Evolutionary conservation across 805 yeast genomes (phyloP).

Genomic region (Candida vaughaniae): DNA sequence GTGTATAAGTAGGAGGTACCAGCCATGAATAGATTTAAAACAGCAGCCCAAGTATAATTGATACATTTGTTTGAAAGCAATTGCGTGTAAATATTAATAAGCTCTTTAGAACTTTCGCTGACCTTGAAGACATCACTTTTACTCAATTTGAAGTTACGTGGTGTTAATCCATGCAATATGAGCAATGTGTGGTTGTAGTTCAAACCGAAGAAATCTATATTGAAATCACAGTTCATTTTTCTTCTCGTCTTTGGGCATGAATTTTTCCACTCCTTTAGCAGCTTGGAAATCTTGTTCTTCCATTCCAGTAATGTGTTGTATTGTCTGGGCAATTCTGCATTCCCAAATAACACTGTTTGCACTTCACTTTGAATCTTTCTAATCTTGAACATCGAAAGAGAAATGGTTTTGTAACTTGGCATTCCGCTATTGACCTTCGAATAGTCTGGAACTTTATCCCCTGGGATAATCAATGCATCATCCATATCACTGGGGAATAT

Average conservation of each 20-base stretch:
- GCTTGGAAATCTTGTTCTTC: slow-evolving; percentile 52
- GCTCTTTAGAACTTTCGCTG: slow-evolving; percentile 61
- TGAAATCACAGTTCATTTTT: slow-evolving; percentile 74
- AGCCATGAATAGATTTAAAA: slow-evolving; percentile 84
- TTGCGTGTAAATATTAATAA: slow-evolving; percentile 61
- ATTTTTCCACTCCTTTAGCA: slow-evolving; percentile 63
- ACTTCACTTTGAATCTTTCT: slow-evolving; percentile 77
- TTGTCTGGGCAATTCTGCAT: slow-evolving; percentile 66
- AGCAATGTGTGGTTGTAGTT: slow-evolving; percentile 77
- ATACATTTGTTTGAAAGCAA: slow-evolving; percentile 56
- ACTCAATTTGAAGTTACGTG: slow-evolving; percentile 57
- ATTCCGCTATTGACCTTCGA: slow-evolving; percentile 27
- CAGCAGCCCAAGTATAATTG: slow-evolving; percentile 92
- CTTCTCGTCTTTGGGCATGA: slow-evolving; percentile 54
- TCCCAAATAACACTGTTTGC: slow-evolving; percentile 69
- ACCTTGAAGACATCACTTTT: slow-evolving; percentile 55
- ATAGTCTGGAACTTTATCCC: slow-evolving; percentile 36
- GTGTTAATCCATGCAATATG: slow-evolving; percentile 74
- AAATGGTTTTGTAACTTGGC: slow-evolving; percentile 67
- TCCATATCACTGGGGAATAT: slow-evolving; percentile 73
- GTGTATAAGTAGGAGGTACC: slow-evolving; percentile 82
- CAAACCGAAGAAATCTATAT: slow-evolving; percentile 63
- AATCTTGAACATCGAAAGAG: slow-evolving; percentile 65
- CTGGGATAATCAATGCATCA: slow-evolving; percentile 57
- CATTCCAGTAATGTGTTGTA: slow-evolving; percentile 57